Conservation (phyloP, 371 early-diverging fungal genomes). For the Funneliformis caledonium region DNA sequence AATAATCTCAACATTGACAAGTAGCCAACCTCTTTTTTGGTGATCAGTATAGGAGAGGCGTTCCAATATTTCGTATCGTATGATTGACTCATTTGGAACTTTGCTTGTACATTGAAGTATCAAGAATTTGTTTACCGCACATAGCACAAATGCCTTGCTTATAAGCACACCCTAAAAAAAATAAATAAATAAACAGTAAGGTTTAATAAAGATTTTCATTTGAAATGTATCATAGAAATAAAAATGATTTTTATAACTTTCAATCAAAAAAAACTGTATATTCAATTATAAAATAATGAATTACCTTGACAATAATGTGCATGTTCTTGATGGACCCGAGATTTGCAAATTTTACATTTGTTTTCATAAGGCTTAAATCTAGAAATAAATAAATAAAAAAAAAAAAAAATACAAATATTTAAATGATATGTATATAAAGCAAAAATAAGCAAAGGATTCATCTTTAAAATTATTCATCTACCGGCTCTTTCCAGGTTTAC, state of each 20-base stretch:
- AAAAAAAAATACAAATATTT: not conserved
- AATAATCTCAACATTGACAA: no score
- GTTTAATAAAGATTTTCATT: no score
- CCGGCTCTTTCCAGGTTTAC: conserved; percentile 62
- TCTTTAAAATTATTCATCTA: conserved; percentile 37
- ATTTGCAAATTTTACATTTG: conserved; percentile 70
- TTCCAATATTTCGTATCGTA: no score
- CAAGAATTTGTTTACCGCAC: conserved; percentile 76
- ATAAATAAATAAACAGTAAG: not conserved
- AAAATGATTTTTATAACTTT: no score
- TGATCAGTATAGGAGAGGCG: no score
- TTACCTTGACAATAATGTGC: conserved; percentile 74
- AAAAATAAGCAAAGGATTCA: no score
- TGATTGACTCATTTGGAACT: conserved; percentile 28
- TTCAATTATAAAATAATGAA: not conserved
- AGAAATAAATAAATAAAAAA: conserved; percentile 23
- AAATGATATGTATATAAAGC: not conserved
- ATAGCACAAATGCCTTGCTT: conserved; percentile 80
- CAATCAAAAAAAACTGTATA: conserved; percentile 45
- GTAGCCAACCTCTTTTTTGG: no score
- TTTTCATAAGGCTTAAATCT: conserved; percentile 59
- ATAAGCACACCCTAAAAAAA: conserved; percentile 50
- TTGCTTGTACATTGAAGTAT: conserved; percentile 68
- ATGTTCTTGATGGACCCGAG: conserved; percentile 65
- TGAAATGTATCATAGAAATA: no score